These are phyloP conservation scores for Lactarius evosmus DNA, from an alignment of 768 basidiomycete species.

Conservation along the genomic window DNA sequence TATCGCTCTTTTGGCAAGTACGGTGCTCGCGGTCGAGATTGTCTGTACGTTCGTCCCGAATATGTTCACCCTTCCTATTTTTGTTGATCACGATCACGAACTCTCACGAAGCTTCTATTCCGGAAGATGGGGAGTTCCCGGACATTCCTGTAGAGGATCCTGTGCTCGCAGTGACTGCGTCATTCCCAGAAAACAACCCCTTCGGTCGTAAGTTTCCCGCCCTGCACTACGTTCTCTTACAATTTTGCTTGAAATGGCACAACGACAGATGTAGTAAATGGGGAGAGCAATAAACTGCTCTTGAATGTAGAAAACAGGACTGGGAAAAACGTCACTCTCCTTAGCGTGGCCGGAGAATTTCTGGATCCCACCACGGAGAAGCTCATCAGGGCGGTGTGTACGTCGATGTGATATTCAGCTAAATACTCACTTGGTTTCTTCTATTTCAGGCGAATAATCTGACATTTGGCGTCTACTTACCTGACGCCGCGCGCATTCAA, in stretches of 20 bases:
- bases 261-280: conserved; percentile 73
- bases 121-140: conserved; percentile 23
- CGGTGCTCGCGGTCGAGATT: conserved; percentile 24
- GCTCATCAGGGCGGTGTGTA: conserved; percentile 70
- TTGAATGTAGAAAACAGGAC: conserved; percentile 75
- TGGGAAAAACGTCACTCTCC: conserved; percentile 64
- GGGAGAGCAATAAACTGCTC: conserved; percentile 67
- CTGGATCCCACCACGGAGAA: conserved; percentile 58
- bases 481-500: conserved; percentile 55
- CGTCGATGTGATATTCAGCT: conserved; percentile 2
- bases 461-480: conserved; percentile 50
- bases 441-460: conserved; percentile 53
- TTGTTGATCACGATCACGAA: neutral
- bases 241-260: neutral
- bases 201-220: conserved; percentile 62
- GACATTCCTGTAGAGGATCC: conserved; percentile 48
- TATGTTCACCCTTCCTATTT: neutral
- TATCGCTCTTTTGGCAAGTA: conserved; percentile 23
- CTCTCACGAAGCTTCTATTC: neutral
- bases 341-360: conserved; percentile 63
- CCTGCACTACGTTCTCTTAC: conserved; percentile 5
- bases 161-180: conserved; percentile 45
- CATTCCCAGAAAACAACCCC: conserved; percentile 68
- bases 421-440: conserved; percentile 6
- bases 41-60: conserved; percentile 20